Evolutionary conservation across 495 filamentous ascomycete genomes (phyloP).

Genomic region (Penicillium ochrochloron): DNA sequence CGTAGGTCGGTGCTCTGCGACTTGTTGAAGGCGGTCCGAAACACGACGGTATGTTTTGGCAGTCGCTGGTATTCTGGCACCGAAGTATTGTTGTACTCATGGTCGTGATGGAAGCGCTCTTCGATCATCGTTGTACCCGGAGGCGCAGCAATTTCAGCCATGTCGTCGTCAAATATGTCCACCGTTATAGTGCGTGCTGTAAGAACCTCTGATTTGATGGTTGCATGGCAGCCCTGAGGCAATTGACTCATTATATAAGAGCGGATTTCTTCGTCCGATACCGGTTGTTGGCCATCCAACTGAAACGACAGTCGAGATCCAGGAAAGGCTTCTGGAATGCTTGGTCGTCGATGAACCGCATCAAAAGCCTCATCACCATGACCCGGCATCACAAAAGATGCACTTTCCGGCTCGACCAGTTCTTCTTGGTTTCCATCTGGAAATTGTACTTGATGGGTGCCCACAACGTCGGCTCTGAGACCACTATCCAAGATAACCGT

Average conservation of each 20-base stretch:
- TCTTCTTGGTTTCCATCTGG: constrained; percentile 23
- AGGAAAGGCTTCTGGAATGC: constrained; percentile 26
- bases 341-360: constrained; percentile 50
- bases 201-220: constrained; percentile 65
- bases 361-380: constrained; percentile 49
- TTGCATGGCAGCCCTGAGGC: constrained; percentile 55
- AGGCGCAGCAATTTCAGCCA: constrained; percentile 63
- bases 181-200: constrained; percentile 75
- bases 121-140: constrained; percentile 70
- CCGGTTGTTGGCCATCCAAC: constrained; percentile 37
- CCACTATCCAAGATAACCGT: constrained; percentile 74
- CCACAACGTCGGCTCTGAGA: constrained; percentile 61
- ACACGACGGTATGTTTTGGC: constrained; percentile 51
- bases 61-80: constrained; percentile 23
- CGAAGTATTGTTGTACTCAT: constrained; percentile 28
- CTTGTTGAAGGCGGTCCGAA: constrained; percentile 50
- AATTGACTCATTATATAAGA: constrained; percentile 53
- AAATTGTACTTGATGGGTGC: constrained; percentile 41
- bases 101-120: constrained; percentile 53
- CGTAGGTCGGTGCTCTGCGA: constrained; percentile 47
- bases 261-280: constrained; percentile 51
- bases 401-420: constrained; percentile 27
- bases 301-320: constrained; percentile 36
- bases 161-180: constrained; percentile 65
- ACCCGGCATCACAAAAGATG: constrained; percentile 46